Evolutionary conservation across 2,329 filamentous ascomycete species (phyloP).

Genomic region (Anthostomella pinea): DNA sequence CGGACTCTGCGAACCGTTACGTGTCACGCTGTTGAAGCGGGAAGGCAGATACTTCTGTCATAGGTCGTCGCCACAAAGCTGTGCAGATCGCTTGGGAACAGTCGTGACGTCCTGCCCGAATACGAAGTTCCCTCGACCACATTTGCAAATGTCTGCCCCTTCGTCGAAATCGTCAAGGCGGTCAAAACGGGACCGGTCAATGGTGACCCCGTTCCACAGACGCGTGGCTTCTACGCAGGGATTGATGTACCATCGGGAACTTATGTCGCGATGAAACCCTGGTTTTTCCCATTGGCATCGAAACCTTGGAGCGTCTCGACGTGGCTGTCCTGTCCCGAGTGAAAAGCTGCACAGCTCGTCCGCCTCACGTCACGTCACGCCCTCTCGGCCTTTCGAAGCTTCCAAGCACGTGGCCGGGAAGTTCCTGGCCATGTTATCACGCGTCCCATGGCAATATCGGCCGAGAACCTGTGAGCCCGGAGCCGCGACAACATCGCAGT

Average conservation of each 20-base stretch:
- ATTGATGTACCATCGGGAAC: slow-evolving; percentile 1
- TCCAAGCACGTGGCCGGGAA: neutral
- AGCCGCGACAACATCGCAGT: too few relatives aligned
- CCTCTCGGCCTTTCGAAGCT: neutral
- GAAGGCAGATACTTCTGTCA: too few relatives aligned
- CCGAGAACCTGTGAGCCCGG: too few relatives aligned
- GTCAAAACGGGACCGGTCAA: neutral
- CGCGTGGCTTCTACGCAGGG: slow-evolving; percentile 2
- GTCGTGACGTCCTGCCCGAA: slow-evolving; percentile 1
- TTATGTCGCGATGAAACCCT: slow-evolving; percentile 4
- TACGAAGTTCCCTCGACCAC: slow-evolving; percentile 1
- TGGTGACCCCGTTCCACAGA: neutral
- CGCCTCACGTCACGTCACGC: neutral
- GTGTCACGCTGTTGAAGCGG: too few relatives aligned
- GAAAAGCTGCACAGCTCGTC: neutral
- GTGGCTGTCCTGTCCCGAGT: neutral
- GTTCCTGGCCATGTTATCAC: too few relatives aligned
- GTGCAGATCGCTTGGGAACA: slow-evolving; percentile 1
- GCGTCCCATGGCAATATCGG: too few relatives aligned
- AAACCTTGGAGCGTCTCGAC: neutral
- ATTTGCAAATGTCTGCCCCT: neutral
- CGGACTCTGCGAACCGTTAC: too few relatives aligned
- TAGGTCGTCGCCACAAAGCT: neutral
- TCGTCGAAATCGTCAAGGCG: neutral
- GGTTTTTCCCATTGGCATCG: neutral